These are phyloP conservation scores for Neurospora sp. DNA, from an alignment of 495 filamentous ascomycete genomes.

Conservation along the genomic window DNA sequence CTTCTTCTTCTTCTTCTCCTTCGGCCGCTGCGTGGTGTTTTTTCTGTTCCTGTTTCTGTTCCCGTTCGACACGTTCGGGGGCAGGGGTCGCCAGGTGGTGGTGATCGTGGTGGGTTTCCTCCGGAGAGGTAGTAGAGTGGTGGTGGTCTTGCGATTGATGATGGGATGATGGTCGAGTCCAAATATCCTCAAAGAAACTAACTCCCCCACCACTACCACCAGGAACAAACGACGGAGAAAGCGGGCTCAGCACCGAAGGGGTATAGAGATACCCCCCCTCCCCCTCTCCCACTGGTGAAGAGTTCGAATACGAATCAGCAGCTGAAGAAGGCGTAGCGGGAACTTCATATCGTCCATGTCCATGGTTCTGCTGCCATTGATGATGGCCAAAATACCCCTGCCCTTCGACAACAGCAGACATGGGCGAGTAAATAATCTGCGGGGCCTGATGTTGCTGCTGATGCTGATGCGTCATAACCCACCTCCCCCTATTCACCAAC, in stretches of 20 bases:
- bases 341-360: too few species aligned
- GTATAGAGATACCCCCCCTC: background rate
- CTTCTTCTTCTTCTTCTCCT: background rate
- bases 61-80: background rate
- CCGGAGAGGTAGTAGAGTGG: background rate
- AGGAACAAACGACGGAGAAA: conserved; percentile 7
- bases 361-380: background rate
- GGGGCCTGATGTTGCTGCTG: background rate
- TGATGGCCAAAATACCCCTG: conserved; percentile 23
- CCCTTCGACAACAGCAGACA: conserved; percentile 16
- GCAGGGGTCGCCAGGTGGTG: background rate
- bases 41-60: background rate
- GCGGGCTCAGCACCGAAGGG: conserved; percentile 1
- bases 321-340: background rate
- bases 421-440: background rate
- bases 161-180: background rate
- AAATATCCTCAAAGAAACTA: conserved; percentile 10
- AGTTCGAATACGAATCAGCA: background rate
- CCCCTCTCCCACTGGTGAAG: background rate
- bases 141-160: background rate
- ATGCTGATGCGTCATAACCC: conserved; percentile 20
- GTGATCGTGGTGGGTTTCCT: background rate
- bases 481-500: conserved; percentile 28
- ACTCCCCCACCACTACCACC: background rate
- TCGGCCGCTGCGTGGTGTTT: background rate